Base-by-base conservation (phyloP, 2,329 filamentous ascomycete species). In the Diplocarpon mali region DNA sequence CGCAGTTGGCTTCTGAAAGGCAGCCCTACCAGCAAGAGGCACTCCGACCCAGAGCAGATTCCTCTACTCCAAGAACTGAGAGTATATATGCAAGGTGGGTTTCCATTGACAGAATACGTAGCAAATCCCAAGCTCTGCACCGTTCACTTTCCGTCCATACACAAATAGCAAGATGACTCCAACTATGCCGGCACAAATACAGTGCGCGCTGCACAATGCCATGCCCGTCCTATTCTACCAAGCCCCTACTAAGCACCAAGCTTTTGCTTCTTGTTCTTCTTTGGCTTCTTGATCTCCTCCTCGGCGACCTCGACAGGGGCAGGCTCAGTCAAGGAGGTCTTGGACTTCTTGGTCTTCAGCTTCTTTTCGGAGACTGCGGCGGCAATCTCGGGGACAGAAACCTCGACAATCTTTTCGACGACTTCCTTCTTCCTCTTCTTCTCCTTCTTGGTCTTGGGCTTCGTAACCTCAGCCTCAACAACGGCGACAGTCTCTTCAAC, bases 361-460 rank as follows among this genome's bases (percentile, higher is more conserved):
- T 53, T 54, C 47, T 53, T 54, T 43, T 51, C 48, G 5, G 45
- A 30, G 29, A 41, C 36, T 24, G 29, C 20, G 9, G 38, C 44
- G 11, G 27, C 7, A 15, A 28, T 27, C 5, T 16, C 40, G 28
- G 42, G 6, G 27, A 31, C 28, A 24, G 3, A 4, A 24, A 24
- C 20, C 39, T 44, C 44, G 16, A 42, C 34, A 12, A 15, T 20
- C 16, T 40, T 40, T 38, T 40, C 7, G 20, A 24, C 20, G 3
- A 24, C 7, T 24, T 24, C 30, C 12, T 40, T 35, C 31, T 50
- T 49, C 35, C 40, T 30, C 35, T 47, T 50, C 44, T 50, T 52
- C 38, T 46, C 43, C 39, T 46, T 48, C 35, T 66, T 69, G 54
- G 67, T 68, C 58, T 69, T 70, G 29, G 48, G 16, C 38, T 54